Evolutionary conservation across 768 basidiomycete genomes (phyloP).

Genomic region (Lactifluus pinguis): DNA sequence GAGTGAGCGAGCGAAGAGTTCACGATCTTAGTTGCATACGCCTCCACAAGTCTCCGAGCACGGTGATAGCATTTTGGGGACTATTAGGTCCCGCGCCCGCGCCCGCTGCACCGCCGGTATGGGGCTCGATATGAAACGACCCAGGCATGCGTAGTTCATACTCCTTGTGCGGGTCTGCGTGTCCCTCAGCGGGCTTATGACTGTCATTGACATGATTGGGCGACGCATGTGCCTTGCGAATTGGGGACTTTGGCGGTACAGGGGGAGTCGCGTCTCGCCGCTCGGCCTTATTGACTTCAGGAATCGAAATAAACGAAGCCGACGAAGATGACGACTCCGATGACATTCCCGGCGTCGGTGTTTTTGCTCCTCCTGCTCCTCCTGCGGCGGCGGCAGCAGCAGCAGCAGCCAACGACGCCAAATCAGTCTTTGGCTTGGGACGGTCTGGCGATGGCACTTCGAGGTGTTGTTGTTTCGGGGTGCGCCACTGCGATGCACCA

Average conservation of each 20-base stretch:
- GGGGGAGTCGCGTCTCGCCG: too few relatives aligned
- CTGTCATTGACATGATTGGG: neutral
- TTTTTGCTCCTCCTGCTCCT: too few relatives aligned
- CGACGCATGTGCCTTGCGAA: neutral
- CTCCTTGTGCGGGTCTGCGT: too few relatives aligned
- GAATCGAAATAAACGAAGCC: neutral
- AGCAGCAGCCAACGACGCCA: neutral
- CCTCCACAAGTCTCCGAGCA: slow-evolving; percentile 9
- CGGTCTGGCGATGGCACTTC: neutral
- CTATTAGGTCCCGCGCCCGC: neutral
- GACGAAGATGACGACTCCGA: neutral
- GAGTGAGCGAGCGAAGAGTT: neutral
- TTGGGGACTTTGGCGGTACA: too few relatives aligned
- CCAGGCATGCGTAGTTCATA: slow-evolving; percentile 7
- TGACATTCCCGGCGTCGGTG: neutral
- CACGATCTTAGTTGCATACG: slow-evolving; percentile 5
- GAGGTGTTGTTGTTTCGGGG: neutral
- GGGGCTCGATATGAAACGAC: slow-evolving; percentile 1
- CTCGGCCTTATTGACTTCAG: neutral
- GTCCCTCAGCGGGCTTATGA: neutral
- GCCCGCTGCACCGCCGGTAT: neutral
- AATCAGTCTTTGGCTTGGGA: neutral
- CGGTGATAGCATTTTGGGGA: neutral
- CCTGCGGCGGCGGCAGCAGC: neutral
- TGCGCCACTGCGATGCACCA: neutral